Evolutionary conservation across 805 yeast species (phyloP).

Genomic region (Candida germanica): DNA sequence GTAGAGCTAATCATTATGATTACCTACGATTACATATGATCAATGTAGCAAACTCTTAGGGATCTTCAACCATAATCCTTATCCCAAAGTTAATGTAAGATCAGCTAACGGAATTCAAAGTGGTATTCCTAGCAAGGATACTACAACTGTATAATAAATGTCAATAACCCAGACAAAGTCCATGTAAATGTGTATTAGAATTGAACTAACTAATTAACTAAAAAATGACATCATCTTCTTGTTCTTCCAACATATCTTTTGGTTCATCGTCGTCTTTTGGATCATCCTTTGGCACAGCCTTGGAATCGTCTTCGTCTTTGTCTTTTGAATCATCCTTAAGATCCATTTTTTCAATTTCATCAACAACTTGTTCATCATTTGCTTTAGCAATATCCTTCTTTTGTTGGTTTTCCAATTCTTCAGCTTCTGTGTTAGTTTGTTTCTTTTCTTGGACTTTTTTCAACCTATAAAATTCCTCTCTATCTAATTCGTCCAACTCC

Average conservation of each 20-base stretch:
- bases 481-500: slow-evolving; percentile 94
- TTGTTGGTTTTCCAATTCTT: slow-evolving; percentile 26
- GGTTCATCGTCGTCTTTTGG: slow-evolving; percentile 18
- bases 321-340: slow-evolving; percentile 6
- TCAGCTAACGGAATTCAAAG: too few species aligned
- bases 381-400: slow-evolving; percentile 3
- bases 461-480: slow-evolving; percentile 96
- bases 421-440: slow-evolving; percentile 71
- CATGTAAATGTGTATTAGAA: background rate
- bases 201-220: too few species aligned
- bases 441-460: slow-evolving; percentile 96
- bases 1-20: too few species aligned
- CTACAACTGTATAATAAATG: background rate
- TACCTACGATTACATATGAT: too few species aligned
- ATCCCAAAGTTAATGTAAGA: too few species aligned
- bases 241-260: slow-evolving; percentile 23
- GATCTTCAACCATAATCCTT: too few species aligned
- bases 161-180: background rate
- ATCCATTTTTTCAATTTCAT: slow-evolving; percentile 27
- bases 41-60: too few species aligned
- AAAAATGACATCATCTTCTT: slow-evolving; percentile 46
- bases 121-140: too few species aligned
- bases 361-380: slow-evolving; percentile 21
- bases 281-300: slow-evolving; percentile 8
- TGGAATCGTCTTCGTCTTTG: slow-evolving; percentile 1